Evolutionary conservation across 2,329 filamentous ascomycete genomes (phyloP), one percentile per base, ranked within the genome.

Genomic region (Fusarium luffae): DNA sequence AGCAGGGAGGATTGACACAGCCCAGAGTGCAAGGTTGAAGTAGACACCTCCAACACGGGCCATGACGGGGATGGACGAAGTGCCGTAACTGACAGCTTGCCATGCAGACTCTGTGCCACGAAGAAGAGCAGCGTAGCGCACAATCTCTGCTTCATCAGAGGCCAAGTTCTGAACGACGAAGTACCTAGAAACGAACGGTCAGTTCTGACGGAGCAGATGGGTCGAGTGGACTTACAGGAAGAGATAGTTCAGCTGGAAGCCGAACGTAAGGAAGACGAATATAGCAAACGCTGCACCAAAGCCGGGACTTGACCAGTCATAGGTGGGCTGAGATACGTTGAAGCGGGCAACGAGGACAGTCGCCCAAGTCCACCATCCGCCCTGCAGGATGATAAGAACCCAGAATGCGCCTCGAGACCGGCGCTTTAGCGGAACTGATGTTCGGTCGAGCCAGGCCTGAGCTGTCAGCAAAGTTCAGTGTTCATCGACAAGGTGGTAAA

Each of bases 201-300:
- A 68, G 55, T 18, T 50, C 12, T 0, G 28, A 28, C 2, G 4
- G 5, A 4, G 0, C 2, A 7, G 13, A 9, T 21, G 10, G 1
- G 2, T 21, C 42, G 9, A 5, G 3, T 7, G 7, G 13, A 79
- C 85, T 78, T 74, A 90, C 83, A 93, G 78, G 76, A 89, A 93
- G 68, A 93, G 83, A 75, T 93, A 93, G 76, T 93, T 93, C 10
- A 92, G 70, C 78, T 93, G 91, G 71, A 93, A 93, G 0, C 89
- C 87, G 13, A 87, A 79, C 0, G 89, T 88, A 70, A 92, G 84
- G 70, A 93, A 87, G 8, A 93, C 74, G 76, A 91, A 93, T 19
- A 92, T 82, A 0, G 85, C 87, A 70, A 93, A 93, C 0, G 85
- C 89, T 41, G 83, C 82, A 1, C 90, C 90, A 57, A 93, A 93